Conservation (phyloP, 805 yeast genomes). For the Ogataea thermomethanolica region DNA sequence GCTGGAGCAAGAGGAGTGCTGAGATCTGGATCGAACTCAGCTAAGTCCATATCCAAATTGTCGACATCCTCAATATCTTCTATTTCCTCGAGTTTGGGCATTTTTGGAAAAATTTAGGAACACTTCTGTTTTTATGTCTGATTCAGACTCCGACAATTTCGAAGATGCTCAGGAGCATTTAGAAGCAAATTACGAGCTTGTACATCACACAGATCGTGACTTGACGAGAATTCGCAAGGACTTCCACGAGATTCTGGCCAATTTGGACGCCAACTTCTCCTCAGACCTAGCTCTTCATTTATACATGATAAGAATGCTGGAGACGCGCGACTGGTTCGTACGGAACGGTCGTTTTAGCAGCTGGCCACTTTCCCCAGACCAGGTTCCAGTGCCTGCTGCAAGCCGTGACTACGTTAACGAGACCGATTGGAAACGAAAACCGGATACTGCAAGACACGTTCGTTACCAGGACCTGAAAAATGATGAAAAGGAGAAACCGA, state of each 20-base stretch:
- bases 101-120: conserved; percentile 19
- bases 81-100: conserved; percentile 73
- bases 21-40: conserved; percentile 77
- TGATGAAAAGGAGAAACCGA: conserved; percentile 13
- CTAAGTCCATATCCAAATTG: conserved; percentile 88
- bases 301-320: conserved; percentile 51
- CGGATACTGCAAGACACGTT: background rate
- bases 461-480: conserved; percentile 8
- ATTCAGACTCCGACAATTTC: conserved; percentile 11
- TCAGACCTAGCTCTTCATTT: conserved; percentile 62
- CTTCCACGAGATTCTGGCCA: conserved; percentile 25
- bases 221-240: conserved; percentile 16
- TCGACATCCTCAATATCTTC: conserved; percentile 81
- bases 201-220: conserved; percentile 1
- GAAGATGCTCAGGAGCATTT: conserved; percentile 13
- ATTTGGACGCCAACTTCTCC: conserved; percentile 48
- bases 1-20: conserved; percentile 69
- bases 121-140: conserved; percentile 5
- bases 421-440: conserved; percentile 1
- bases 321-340: conserved; percentile 35
- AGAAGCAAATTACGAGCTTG: background rate
- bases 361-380: conserved; percentile 52
- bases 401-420: conserved; percentile 29
- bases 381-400: conserved; percentile 38
- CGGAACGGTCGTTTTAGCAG: conserved; percentile 44